Base-by-base conservation (phyloP, 352 stramenopile genomes). In the Globisporangium emineosum region DNA sequence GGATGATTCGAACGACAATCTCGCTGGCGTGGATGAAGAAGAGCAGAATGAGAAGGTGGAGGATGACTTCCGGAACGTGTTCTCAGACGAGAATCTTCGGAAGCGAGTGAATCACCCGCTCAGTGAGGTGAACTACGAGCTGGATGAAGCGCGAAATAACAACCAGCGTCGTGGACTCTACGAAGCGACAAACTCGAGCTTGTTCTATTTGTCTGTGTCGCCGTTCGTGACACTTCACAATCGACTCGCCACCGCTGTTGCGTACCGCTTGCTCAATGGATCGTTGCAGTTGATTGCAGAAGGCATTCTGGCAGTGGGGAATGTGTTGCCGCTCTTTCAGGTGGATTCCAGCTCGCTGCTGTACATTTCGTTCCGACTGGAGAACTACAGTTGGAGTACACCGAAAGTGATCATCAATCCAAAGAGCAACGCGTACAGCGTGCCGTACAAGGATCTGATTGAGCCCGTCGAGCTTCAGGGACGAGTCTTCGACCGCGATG, bases 331-430 rank as follows among this genome's bases (percentile, higher is more conserved):
- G 23, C 66, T 96, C 19, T 96, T 96, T 57, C 88, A 96, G 67
- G 74, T 96, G 33, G 86, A 94, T 70, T 55, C 73, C 19, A 69
- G 67, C 8, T 76, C 81, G 32, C 57, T 83, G 25, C 60, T 96
- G 37, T 96, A 90, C 60, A 68, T 94, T 25, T 94, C 88, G 8
- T 94, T 94, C 42, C 83, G 88, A 32, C 57, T 96, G 43, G 88
- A 94, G 59, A 96, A 96, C 56, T 96, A 96, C 71, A 93, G 83
- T 53, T 96, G 88, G 88, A 94, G 86, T 65, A 66, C 75, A 19
- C 86, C 86, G 7, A 91, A 90, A 55, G 54, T 87, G 63, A 83
- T 94, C 40, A 79, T 96, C 45, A 90, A 93, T 47, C 79, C 86
- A 2, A 93, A 93, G 49, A 72, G 69, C 42, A 83, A 72, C 13